Conservation (phyloP, 164 flowering plant species). For the Cinnamomum micranthum region DNA sequence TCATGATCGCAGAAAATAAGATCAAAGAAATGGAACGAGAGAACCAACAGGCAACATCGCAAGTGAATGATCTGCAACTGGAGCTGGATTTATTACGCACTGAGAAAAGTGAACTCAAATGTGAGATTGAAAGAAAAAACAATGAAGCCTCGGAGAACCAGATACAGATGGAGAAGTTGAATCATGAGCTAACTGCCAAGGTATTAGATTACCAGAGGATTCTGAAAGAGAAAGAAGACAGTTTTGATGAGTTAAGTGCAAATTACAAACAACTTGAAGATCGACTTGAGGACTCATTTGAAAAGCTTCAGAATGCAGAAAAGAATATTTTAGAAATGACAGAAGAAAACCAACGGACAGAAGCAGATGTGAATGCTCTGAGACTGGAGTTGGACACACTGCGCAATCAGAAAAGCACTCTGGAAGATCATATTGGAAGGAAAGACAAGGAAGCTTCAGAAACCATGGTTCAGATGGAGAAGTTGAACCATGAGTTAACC, state of each 20-base stretch:
- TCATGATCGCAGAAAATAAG: background rate
- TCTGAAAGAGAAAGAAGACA: conserved; percentile 9
- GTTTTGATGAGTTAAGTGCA: conserved; percentile 1
- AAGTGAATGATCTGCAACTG: conserved; percentile 26
- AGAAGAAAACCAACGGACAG: conserved; percentile 7
- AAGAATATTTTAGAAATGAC: conserved; percentile 9
- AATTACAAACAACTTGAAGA: background rate
- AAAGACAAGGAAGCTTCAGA: conserved; percentile 13
- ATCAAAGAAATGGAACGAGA: background rate
- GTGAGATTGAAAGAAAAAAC: conserved; percentile 24
- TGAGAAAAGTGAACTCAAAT: conserved; percentile 32
- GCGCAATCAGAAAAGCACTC: conserved; percentile 22
- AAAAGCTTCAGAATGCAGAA: conserved; percentile 13
- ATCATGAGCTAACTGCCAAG: conserved; percentile 6
- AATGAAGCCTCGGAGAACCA: conserved; percentile 13
- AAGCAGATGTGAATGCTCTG: conserved; percentile 20
- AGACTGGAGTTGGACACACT: conserved; percentile 30
- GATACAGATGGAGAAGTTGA: conserved; percentile 13
- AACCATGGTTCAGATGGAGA: conserved; percentile 8
- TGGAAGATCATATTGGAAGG: conserved; percentile 30
- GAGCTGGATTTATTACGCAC: conserved; percentile 26
- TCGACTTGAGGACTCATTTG: background rate
- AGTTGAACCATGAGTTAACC: background rate
- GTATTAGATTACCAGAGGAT: conserved; percentile 7
- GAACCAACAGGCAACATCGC: background rate